Evolutionary conservation across 805 yeast species (phyloP).

Genomic region (Nakazawaea siamensis): DNA sequence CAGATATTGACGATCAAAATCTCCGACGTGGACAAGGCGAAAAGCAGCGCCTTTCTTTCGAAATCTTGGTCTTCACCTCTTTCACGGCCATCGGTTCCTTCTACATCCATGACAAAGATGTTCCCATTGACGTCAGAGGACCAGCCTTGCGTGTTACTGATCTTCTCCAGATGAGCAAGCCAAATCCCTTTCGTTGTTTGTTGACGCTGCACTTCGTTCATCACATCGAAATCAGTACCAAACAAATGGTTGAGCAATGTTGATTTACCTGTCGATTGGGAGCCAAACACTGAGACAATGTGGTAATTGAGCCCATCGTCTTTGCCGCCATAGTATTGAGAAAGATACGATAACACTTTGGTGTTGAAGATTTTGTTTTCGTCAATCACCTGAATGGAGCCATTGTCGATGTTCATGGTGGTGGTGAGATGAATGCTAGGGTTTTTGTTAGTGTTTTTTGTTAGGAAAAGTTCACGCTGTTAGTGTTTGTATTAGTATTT

Average conservation of each 20-base stretch:
- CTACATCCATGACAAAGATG: conserved; percentile 89
- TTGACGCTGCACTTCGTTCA: conserved; percentile 80
- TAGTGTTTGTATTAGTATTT: too few relatives aligned
- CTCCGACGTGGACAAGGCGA: conserved; percentile 89
- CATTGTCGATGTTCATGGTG: conserved; percentile 3
- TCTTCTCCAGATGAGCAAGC: conserved; percentile 50
- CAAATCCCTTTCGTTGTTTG: conserved; percentile 89
- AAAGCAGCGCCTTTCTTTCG: conserved; percentile 91
- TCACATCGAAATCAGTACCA: conserved; percentile 83
- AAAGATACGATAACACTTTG: conserved; percentile 22
- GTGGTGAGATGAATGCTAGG: background rate
- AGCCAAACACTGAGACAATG: conserved; percentile 91
- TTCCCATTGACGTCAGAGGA: conserved; percentile 16
- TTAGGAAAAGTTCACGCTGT: too few relatives aligned
- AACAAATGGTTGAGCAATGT: conserved; percentile 82
- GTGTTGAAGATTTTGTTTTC: conserved; percentile 48
- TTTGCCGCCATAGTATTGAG: conserved; percentile 15
- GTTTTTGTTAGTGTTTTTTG: too few relatives aligned
- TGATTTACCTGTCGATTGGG: conserved; percentile 95
- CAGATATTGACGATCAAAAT: conserved; percentile 86
- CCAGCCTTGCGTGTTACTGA: conserved; percentile 20
- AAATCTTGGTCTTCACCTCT: conserved; percentile 98
- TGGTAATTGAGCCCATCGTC: conserved; percentile 68
- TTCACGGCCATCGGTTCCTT: conserved; percentile 97
- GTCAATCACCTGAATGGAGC: conserved; percentile 54